These are phyloP conservation scores for Lonicera japonica DNA, from an alignment of 129 eudicot genomes.

Conservation along the genomic window DNA sequence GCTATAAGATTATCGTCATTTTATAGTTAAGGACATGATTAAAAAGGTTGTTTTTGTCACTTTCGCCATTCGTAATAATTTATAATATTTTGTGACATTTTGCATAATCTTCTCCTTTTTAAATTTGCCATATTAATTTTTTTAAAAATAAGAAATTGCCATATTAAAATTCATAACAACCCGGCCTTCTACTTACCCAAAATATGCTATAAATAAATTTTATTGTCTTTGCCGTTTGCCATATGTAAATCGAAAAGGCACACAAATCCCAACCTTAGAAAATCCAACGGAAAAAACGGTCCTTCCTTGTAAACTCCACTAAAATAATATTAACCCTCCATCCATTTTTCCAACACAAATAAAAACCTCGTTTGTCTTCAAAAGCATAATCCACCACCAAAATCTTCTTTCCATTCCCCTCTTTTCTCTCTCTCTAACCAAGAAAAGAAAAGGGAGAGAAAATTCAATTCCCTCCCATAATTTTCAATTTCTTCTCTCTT, in stretches of 20 bases:
- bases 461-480: background rate
- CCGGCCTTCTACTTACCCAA: background rate
- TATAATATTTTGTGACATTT: too few species aligned
- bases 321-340: background rate
- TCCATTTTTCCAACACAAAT: background rate
- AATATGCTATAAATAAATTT: too few species aligned
- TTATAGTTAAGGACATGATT: too few species aligned
- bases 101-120: too few species aligned
- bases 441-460: background rate
- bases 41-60: too few species aligned
- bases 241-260: too few species aligned
- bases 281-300: conserved; percentile 23
- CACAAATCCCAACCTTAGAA: conserved; percentile 14
- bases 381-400: conserved; percentile 6
- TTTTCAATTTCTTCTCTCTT: background rate
- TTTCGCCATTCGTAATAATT: too few species aligned
- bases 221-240: background rate
- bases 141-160: background rate
- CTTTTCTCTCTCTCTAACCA: conserved; percentile 2
- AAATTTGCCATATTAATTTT: too few species aligned
- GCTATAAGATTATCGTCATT: too few species aligned
- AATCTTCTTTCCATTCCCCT: background rate
- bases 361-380: too few species aligned
- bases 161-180: background rate
- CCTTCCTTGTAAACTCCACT: background rate